These are phyloP conservation scores for Coemansia sp. DNA, from an alignment of 192 early-diverging fungal genomes.

Conservation along the genomic window DNA sequence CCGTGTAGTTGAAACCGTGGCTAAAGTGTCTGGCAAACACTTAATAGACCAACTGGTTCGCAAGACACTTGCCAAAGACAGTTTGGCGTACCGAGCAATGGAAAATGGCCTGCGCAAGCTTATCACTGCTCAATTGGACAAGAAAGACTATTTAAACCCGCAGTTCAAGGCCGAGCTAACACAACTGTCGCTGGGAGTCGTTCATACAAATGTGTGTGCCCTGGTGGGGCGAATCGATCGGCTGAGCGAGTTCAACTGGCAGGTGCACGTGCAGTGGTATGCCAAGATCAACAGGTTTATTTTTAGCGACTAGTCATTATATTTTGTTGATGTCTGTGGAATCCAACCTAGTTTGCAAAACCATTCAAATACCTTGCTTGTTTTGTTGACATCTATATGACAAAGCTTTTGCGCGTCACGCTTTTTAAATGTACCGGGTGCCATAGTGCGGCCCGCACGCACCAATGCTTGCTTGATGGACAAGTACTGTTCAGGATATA, in stretches of 20 bases:
- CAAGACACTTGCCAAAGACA: slow-evolving; percentile 36
- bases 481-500: slow-evolving; percentile 43
- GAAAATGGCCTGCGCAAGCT: slow-evolving; percentile 27
- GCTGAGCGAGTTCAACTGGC: slow-evolving; percentile 46
- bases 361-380: slow-evolving; percentile 82
- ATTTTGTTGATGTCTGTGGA: slow-evolving; percentile 22
- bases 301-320: not conserved
- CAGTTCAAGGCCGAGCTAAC: slow-evolving; percentile 12
- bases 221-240: slow-evolving; percentile 23
- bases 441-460: slow-evolving; percentile 39
- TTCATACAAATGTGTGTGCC: slow-evolving; percentile 12
- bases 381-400: slow-evolving; percentile 93
- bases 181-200: slow-evolving; percentile 13
- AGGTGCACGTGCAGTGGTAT: slow-evolving; percentile 41
- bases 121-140: slow-evolving; percentile 20
- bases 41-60: slow-evolving; percentile 17
- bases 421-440: slow-evolving; percentile 59
- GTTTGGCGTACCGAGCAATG: slow-evolving; percentile 26
- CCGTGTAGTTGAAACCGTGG: slow-evolving; percentile 11
- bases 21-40: not conserved
- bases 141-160: slow-evolving; percentile 7
- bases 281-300: slow-evolving; percentile 17
- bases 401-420: slow-evolving; percentile 88
- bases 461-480: slow-evolving; percentile 49
- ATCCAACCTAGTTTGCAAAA: slow-evolving; percentile 89